Evolutionary conservation across 257 asterid species (phyloP), one percentile per base, ranked within the genome.

Genomic region (Solanum peruvianum): DNA sequence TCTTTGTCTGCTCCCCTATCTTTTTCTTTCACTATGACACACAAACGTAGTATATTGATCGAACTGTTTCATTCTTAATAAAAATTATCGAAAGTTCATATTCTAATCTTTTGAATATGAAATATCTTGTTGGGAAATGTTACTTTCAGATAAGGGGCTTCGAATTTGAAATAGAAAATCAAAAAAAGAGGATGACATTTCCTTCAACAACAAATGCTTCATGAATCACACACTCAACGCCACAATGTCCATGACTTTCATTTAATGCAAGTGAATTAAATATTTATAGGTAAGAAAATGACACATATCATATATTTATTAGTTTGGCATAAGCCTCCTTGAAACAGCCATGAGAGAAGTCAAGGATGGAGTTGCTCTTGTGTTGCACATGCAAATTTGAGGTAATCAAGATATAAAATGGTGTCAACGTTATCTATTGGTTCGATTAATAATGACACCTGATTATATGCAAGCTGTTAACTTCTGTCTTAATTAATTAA

Each of bases 41-140:
- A 15, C 64, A 20, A 56, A 56, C 20, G 64, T 56, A 4, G 0
- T 56, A 9, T 0, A 7, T 0, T 20, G n/a, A 0, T 56, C 7
- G 0, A 56, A 56, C 0, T 20, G 0, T 3, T 18, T 56, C 4
- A 7, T 56, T 18, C 4, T 7, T 7, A 18, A 2, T 18, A 2
- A 56, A 20, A 18, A 56, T 0, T 56, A 18, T 56, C 0, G 0
- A 18, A 4, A 56, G 2, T 52, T 56, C 3, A 2, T 18, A 10
- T 47, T 14, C 0, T 4, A 5, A 33, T 33, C 5, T 33, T 33
- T 33, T 49, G 3, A 0, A 13, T 13, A 47, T 49, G 8, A 0
- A 18, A 56, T 56, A 56, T 56, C 0, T 56, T 56, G 0, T 18
- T 18, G 4, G 0, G 3, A 16, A 52, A 0, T 16, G 62, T 52